A percentile compares a stretch with the other conserved stretches of the same genome.
These are phyloP conservation scores for Adansonia digitata DNA, from an alignment of 345 rosid genomes.

Conservation along the genomic window DNA sequence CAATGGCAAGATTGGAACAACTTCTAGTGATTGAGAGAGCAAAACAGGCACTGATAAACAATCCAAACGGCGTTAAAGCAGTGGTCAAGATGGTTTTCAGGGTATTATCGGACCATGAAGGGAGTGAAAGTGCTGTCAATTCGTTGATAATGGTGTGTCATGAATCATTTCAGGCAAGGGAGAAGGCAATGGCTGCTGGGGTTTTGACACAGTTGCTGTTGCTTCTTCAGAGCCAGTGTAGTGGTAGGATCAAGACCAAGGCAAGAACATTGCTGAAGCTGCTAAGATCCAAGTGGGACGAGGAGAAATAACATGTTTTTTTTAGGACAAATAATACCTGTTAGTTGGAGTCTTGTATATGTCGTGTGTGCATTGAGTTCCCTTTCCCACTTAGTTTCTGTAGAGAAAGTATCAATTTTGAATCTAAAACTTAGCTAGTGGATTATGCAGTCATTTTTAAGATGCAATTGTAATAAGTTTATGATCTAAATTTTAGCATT, in stretches of 20 bases:
- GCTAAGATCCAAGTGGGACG: slow-evolving; percentile 42
- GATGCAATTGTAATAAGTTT: too few species aligned
- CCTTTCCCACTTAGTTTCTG: neutral
- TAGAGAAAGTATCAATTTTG: slow-evolving; percentile 15
- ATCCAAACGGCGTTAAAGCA: slow-evolving; percentile 30
- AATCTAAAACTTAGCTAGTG: slow-evolving; percentile 43
- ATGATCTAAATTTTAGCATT: too few species aligned
- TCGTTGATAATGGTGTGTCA: slow-evolving; percentile 37
- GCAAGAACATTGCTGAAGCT: slow-evolving; percentile 47
- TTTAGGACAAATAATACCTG: slow-evolving; percentile 38
- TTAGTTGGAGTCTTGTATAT: slow-evolving; percentile 25
- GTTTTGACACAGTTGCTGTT: slow-evolving; percentile 45
- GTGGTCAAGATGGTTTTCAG: slow-evolving; percentile 54
- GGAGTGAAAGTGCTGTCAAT: slow-evolving; percentile 47
- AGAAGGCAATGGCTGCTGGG: slow-evolving; percentile 40
- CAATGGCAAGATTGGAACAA: slow-evolving; percentile 37
- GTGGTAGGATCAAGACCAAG: slow-evolving; percentile 38
- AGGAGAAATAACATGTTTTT: slow-evolving; percentile 17
- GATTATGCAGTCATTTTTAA: neutral
- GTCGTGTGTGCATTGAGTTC: slow-evolving; percentile 18
- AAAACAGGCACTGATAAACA: slow-evolving; percentile 29
- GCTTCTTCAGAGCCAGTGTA: slow-evolving; percentile 60
- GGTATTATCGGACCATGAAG: slow-evolving; percentile 55
- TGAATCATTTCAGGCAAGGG: slow-evolving; percentile 42
- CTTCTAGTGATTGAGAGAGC: slow-evolving; percentile 31